Evolutionary conservation across 345 rosid species (phyloP).

Genomic region (Bruguiera parviflora): DNA sequence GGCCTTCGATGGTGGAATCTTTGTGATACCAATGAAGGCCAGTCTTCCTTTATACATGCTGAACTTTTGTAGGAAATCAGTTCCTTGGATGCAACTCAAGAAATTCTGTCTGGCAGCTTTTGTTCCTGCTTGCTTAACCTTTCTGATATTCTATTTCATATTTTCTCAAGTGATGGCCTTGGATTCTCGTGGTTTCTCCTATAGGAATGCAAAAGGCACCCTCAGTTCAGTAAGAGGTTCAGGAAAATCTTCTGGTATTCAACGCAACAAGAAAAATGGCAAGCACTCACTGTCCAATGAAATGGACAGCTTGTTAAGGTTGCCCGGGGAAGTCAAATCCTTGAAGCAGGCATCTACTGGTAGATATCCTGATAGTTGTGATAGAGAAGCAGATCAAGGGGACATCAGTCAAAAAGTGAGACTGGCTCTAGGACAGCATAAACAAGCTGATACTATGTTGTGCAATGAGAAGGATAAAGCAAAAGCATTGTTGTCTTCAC

Average conservation of each 20-base stretch:
- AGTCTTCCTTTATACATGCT: constrained; percentile 52
- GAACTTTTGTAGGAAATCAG: constrained; percentile 54
- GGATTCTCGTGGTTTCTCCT: constrained; percentile 32
- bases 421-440: constrained; percentile 20
- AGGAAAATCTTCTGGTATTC: constrained; percentile 42
- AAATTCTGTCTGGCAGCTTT: constrained; percentile 42
- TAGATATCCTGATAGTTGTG: constrained; percentile 18
- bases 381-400: constrained; percentile 12
- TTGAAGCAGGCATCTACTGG: constrained; percentile 21
- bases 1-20: constrained; percentile 53
- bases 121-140: constrained; percentile 40
- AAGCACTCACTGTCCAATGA: constrained; percentile 37
- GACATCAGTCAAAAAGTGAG: constrained; percentile 17
- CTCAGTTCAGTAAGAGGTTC: constrained; percentile 22
- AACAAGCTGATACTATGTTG: not conserved
- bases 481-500: constrained; percentile 24
- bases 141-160: constrained; percentile 43
- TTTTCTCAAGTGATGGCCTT: constrained; percentile 33
- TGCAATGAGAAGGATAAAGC: constrained; percentile 13
- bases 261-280: constrained; percentile 21
- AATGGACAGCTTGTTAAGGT: constrained; percentile 40
- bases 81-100: constrained; percentile 57
- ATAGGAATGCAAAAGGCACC: constrained; percentile 32
- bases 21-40: constrained; percentile 69
- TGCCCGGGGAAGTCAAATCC: constrained; percentile 35